phyloP scores from a whole-genome alignment of 2,329 filamentous ascomycete species.

The Knufia fluminis region DNA sequence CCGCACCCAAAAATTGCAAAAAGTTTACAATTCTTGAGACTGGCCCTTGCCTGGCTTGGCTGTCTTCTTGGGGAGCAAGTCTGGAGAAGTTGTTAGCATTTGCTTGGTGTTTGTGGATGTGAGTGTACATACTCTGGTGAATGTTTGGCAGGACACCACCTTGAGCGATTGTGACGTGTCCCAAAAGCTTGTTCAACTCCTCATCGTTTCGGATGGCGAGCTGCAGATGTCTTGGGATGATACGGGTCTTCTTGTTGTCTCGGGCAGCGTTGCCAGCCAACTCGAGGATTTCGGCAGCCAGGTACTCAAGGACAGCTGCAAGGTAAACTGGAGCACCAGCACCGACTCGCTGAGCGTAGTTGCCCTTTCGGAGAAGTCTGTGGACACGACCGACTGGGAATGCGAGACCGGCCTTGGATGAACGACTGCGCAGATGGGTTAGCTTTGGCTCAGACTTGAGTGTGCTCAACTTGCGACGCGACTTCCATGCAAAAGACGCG shows the following conservation, averaged over 20 bases:
- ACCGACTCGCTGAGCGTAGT: conserved; percentile 99
- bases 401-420: conserved; percentile 96
- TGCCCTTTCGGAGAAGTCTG: conserved; percentile 96
- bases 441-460: conserved; percentile 25
- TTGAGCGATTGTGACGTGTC: conserved; percentile 93
- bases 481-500: conserved; percentile 28
- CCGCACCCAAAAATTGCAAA: conserved; percentile 51
- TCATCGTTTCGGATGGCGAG: conserved; percentile 99
- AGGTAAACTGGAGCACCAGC: conserved; percentile 95
- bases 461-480: neutral
- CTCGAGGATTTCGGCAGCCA: conserved; percentile 97
- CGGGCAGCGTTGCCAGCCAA: conserved; percentile 96
- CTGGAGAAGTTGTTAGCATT: conserved; percentile 46
- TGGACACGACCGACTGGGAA: conserved; percentile 99
- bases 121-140: conserved; percentile 69
- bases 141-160: conserved; percentile 96
- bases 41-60: conserved; percentile 84
- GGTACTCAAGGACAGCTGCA: conserved; percentile 94
- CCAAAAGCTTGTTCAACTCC: conserved; percentile 97
- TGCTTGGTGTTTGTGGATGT: conserved; percentile 19
- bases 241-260: conserved; percentile 99
- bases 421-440: conserved; percentile 58
- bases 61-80: conserved; percentile 99
- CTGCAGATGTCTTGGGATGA: conserved; percentile 97
- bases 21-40: conserved; percentile 86